Percentiles rank a stretch among this genome's conserved stretches.
These are phyloP conservation scores for Skeletonema potamos DNA, from an alignment of 108 stramenopile genomes.

Conservation along the genomic window DNA sequence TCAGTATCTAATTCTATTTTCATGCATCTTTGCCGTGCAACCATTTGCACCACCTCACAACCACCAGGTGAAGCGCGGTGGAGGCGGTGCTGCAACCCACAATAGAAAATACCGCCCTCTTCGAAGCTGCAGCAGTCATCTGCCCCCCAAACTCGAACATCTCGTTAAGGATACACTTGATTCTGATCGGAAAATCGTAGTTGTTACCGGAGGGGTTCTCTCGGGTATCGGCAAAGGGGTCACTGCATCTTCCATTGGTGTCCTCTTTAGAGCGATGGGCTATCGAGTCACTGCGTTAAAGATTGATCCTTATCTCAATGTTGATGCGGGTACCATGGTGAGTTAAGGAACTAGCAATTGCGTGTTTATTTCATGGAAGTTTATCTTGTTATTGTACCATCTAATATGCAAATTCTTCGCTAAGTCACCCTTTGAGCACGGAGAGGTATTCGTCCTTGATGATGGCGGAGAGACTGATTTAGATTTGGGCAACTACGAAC, in stretches of 20 bases:
- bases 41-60: background rate
- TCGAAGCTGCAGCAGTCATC: constrained; percentile 4
- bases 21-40: background rate
- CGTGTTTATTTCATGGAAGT: no score
- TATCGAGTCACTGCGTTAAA: constrained; percentile 95
- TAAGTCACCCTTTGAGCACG: constrained; percentile 93
- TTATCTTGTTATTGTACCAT: background rate
- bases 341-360: constrained; percentile 33
- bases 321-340: constrained; percentile 99
- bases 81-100: background rate
- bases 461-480: constrained; percentile 99
- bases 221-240: constrained; percentile 98
- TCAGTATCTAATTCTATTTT: background rate
- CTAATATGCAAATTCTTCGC: background rate
- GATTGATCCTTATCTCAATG: constrained; percentile 98
- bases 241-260: constrained; percentile 95
- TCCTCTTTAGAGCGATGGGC: constrained; percentile 91
- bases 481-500: constrained; percentile 98
- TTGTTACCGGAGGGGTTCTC: constrained; percentile 98
- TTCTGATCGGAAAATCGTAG: constrained; percentile 57
- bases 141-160: constrained; percentile 23
- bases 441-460: constrained; percentile 92
- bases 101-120: background rate
- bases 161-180: constrained; percentile 27
- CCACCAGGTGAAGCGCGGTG: background rate